phyloP scores from a whole-genome alignment of 108 stramenopile species.

The Conticribra weissflogii region DNA sequence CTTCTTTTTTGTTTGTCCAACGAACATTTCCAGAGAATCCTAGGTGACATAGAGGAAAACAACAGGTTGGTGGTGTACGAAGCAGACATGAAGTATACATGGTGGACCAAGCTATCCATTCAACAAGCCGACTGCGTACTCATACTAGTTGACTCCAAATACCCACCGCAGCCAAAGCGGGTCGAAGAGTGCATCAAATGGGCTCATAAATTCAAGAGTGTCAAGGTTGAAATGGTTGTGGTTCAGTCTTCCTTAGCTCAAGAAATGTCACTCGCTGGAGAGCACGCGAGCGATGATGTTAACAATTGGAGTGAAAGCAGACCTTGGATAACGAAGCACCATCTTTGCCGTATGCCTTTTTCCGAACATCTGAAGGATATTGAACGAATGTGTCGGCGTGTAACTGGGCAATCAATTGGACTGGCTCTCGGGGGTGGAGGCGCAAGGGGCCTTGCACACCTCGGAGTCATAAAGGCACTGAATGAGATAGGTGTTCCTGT shows the following conservation, averaged over 20 bases:
- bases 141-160: conserved; percentile 46
- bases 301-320: conserved; percentile 60
- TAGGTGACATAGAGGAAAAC: conserved; percentile 61
- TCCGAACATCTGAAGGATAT: conserved; percentile 46
- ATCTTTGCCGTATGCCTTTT: conserved; percentile 48
- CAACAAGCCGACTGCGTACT: conserved; percentile 58
- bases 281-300: conserved; percentile 45
- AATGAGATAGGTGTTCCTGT: conserved; percentile 55
- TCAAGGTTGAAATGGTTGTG: conserved; percentile 57
- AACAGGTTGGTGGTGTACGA: conserved; percentile 58
- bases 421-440: conserved; percentile 62
- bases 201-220: conserved; percentile 45
- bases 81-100: conserved; percentile 52
- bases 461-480: conserved; percentile 58
- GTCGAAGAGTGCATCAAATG: conserved; percentile 48
- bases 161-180: conserved; percentile 31
- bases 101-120: conserved; percentile 59
- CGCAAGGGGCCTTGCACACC: conserved; percentile 60
- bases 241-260: conserved; percentile 18
- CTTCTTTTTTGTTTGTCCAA: too few relatives aligned
- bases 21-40: too few relatives aligned
- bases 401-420: conserved; percentile 57
- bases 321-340: conserved; percentile 54
- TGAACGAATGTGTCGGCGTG: conserved; percentile 50
- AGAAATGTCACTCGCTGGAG: conserved; percentile 15